These are phyloP conservation scores for Neurospora africana DNA, from an alignment of 495 filamentous ascomycete species.

Conservation along the genomic window DNA sequence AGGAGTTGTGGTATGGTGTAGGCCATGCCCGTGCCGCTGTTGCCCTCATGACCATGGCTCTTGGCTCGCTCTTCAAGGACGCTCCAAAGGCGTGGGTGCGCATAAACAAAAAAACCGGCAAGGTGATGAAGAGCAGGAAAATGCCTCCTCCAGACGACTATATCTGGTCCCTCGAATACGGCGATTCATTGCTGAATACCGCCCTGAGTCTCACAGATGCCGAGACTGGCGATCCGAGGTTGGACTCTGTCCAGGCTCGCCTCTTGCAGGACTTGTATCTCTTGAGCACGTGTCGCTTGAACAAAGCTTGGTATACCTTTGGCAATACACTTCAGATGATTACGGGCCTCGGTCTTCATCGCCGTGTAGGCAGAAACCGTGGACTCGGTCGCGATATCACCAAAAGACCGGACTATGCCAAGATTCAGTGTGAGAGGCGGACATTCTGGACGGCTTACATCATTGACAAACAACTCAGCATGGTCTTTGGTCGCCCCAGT, in stretches of 20 bases:
- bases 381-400: slow-evolving; percentile 9
- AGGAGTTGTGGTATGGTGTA: slow-evolving; percentile 6
- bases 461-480: slow-evolving; percentile 47
- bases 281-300: slow-evolving; percentile 14
- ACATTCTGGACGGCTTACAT: slow-evolving; percentile 49
- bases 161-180: slow-evolving; percentile 10
- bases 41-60: slow-evolving; percentile 16
- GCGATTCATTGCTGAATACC: slow-evolving; percentile 11
- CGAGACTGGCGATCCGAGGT: slow-evolving; percentile 7
- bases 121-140: background rate
- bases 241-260: slow-evolving; percentile 17
- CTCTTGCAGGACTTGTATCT: slow-evolving; percentile 19
- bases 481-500: slow-evolving; percentile 44
- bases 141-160: slow-evolving; percentile 2
- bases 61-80: slow-evolving; percentile 10
- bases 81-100: background rate
- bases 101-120: background rate
- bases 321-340: slow-evolving; percentile 16
- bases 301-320: slow-evolving; percentile 18
- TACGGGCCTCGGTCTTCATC: slow-evolving; percentile 21
- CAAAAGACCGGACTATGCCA: slow-evolving; percentile 11
- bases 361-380: slow-evolving; percentile 12
- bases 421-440: slow-evolving; percentile 33
- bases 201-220: slow-evolving; percentile 7
- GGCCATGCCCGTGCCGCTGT: slow-evolving; percentile 14